Base-by-base conservation (phyloP, 2,329 filamentous ascomycete genomes). In the Cladosporium cucumerinum region DNA sequence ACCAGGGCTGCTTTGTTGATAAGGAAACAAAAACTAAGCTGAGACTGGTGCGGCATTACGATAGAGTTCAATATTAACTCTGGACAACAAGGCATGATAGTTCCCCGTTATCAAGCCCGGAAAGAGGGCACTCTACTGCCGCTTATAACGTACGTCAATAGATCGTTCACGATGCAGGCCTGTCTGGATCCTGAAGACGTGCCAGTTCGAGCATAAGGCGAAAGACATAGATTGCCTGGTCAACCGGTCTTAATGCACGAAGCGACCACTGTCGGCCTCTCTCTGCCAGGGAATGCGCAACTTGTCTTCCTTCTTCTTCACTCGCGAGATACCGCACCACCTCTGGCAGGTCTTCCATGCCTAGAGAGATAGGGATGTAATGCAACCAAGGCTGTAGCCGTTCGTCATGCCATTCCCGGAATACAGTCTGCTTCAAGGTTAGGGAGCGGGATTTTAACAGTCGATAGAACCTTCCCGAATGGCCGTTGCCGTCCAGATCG, bases 401-500 rank as follows among this genome's bases (percentile, higher is more conserved):
- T 14, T 52, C 49, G 6, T 52, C 49, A 11, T 52, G 49, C 49
- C 49, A 52, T 30, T 52, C 49, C 1, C 25, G 49, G 1, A 52
- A 28, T 2, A 52, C 23, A 1, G 49, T 52, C 6, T 52, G 78
- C 69, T 86, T 87, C 18, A 87, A 70, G 0, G 82, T 80, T 0
- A 77, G 69, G 1, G 79, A 82, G 3, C 74, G 76, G 0, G 82
- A 84, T 0, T 80, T 78, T 1, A 87, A 72, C 0, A 86, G 72
- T 39, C 79, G 79, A 69, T 84, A 82, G 69, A 79, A 87, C 0
- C 84, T 80, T 0, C 83, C 84, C 34, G 81, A 84, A 65, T 75
- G 69, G 85, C 62, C 51, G 57, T 64, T 64, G 14, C 62, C 62
- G 30, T 64, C 62, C 10, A 49, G 11, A 36, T 64, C 62, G 55